These are phyloP conservation scores for Cenchrus fungigraminus DNA, from an alignment of 176 grass and related monocot genomes.

Conservation along the genomic window DNA sequence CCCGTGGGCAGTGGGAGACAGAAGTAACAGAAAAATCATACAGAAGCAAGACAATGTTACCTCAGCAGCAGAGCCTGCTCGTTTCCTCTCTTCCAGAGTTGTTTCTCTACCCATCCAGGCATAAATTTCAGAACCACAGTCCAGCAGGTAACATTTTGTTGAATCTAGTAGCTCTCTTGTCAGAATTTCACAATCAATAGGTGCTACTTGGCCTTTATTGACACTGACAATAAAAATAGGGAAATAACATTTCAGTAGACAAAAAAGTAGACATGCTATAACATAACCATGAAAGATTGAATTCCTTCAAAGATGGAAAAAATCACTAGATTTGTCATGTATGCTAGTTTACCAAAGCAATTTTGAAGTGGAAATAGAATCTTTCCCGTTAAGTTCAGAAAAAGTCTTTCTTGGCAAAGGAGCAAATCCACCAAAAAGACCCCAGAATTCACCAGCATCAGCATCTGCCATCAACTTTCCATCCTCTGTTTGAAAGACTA, in stretches of 20 bases:
- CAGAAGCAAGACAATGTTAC: constrained; percentile 50
- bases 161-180: constrained; percentile 83
- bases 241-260: constrained; percentile 18
- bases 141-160: constrained; percentile 87
- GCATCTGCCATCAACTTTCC: constrained; percentile 97
- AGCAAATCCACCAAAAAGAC: constrained; percentile 92
- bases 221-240: constrained; percentile 51
- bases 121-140: constrained; percentile 87
- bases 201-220: constrained; percentile 71
- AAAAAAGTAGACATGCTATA: constrained; percentile 27
- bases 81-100: constrained; percentile 83
- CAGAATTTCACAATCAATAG: constrained; percentile 65
- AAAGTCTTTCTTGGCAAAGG: constrained; percentile 87
- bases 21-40: too few species aligned
- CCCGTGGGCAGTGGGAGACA: too few species aligned
- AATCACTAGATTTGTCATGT: constrained; percentile 14
- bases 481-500: constrained; percentile 67
- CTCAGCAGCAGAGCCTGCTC: constrained; percentile 83
- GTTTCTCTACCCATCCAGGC: constrained; percentile 97
- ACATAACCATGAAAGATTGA: constrained; percentile 18
- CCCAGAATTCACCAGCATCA: constrained; percentile 99
- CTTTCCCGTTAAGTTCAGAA: constrained; percentile 74
- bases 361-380: constrained; percentile 54
- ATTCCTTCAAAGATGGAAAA: constrained; percentile 14
- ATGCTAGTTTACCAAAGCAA: constrained; percentile 72